Base-by-base conservation (phyloP, 345 rosid genomes). In the Lumnitzera littorea region DNA sequence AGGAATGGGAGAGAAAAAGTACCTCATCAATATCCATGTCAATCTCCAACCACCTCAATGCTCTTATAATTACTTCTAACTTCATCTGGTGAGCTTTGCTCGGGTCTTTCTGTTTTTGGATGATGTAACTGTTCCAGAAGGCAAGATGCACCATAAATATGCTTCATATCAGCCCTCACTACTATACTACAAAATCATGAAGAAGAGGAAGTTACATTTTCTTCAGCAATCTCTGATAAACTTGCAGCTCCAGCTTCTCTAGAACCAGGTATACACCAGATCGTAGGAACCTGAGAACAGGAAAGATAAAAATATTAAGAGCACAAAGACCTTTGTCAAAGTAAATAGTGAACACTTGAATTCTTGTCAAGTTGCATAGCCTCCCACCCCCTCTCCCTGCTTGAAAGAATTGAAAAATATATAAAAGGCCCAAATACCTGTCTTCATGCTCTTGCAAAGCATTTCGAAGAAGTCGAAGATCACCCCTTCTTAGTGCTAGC, bases 1-100 rank as follows among this genome's bases (percentile, higher is more conserved):
- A 52, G 65, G 50, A 41, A 63, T 61, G 31, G 12, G 31, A 24
- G 5, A 60, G 60, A 46, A 3, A 55, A 46, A 63, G 24, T 55
- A 86, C 96, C 99, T 94, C 99, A 17, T 94, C 97, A 48, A 83
- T 70, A 76, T 94, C 99, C 96, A 86, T 90, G 77, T 86, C 92
- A 56, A 90, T 88, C 78, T 82, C 88, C 13, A 88, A 91, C 97
- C 99, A 94, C 65, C 78, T 88, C 63, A 94, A 67, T 64, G 97
- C 88, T 80, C 83, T 90, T 15, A 82, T 83, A 60, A 94, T 83
- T 59, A 84, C 85, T 82, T 94, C 97, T 78, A 94, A 80, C 75
- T 94, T 94, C 78, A 94, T 75, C 68, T 83, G 97, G 75, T 94
- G 97, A 64, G 97, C 99, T 86, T 79, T 94, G 73, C 78, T 83